phyloP scores from a whole-genome alignment of 2,329 filamentous ascomycete species.

The Pseudocercospora pini-densiflorae region DNA sequence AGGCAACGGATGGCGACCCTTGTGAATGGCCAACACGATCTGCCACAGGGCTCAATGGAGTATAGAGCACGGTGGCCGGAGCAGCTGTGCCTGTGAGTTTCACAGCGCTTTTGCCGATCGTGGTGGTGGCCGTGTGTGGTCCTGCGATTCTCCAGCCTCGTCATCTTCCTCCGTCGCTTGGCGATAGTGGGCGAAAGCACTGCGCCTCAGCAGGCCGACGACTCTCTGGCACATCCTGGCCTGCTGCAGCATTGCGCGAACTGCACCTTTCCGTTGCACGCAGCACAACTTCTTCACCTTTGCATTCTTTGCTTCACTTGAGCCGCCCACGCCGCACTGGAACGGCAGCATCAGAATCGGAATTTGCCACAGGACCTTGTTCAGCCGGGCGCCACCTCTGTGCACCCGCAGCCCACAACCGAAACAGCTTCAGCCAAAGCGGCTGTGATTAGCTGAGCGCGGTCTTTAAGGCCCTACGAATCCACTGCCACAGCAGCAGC shows the following conservation, averaged over 20 bases:
- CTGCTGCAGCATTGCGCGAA: slow-evolving; percentile 9
- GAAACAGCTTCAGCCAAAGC: slow-evolving; percentile 10
- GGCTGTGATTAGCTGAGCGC: slow-evolving; percentile 6
- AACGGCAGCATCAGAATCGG: neutral
- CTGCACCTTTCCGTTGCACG: slow-evolving; percentile 8
- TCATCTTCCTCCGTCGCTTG: slow-evolving; percentile 5
- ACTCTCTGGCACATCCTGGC: slow-evolving; percentile 11
- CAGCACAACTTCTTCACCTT: slow-evolving; percentile 1
- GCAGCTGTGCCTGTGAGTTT: neutral
- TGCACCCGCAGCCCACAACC: neutral
- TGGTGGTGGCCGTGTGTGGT: neutral
- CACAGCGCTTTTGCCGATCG: neutral
- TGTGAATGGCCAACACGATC: slow-evolving; percentile 6
- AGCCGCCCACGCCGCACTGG: neutral
- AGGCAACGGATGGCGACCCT: neutral
- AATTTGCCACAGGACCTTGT: slow-evolving; percentile 8
- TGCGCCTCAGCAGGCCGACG: slow-evolving; percentile 13
- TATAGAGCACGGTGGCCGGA: neutral
- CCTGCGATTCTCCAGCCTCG: slow-evolving; percentile 3
- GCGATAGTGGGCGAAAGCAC: neutral
- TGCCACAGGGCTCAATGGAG: neutral
- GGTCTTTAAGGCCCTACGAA: neutral
- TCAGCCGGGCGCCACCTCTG: slow-evolving; percentile 10
- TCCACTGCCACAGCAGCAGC: neutral
- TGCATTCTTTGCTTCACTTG: neutral